phyloP scores from a whole-genome alignment of 208 protist genomes.

The Acanthamoeba triangularis region DNA sequence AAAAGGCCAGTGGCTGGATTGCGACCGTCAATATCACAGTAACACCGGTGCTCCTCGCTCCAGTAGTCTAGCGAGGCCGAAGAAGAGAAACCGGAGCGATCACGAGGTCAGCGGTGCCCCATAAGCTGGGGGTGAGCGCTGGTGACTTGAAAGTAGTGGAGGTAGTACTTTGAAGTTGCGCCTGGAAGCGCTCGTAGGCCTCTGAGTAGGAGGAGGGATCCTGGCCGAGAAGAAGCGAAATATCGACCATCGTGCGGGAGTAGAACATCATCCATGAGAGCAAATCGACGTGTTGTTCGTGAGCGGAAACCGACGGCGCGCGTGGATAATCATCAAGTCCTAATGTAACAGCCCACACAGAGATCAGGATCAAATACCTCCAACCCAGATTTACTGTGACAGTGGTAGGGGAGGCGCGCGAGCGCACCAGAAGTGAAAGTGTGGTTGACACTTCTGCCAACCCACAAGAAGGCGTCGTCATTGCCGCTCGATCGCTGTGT shows the following conservation, averaged over 20 bases:
- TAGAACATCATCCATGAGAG: conserved; percentile 90
- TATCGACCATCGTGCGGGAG: conserved; percentile 76
- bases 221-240: conserved; percentile 79
- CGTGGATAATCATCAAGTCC: conserved; percentile 94
- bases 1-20: background rate
- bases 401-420: background rate
- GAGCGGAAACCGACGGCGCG: background rate
- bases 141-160: background rate
- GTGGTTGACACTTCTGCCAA: conserved; percentile 88
- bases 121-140: too few relatives aligned
- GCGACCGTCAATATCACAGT: conserved; percentile 23
- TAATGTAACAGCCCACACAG: background rate
- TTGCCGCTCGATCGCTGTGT: conserved; percentile 81
- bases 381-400: background rate
- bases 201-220: conserved; percentile 19
- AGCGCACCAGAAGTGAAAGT: conserved; percentile 89
- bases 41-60: conserved; percentile 48
- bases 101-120: too few relatives aligned
- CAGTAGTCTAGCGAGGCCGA: conserved; percentile 5
- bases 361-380: background rate
- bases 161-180: background rate
- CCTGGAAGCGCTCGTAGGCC: background rate
- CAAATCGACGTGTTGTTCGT: conserved; percentile 93
- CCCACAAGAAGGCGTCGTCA: conserved; percentile 87
- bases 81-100: background rate